A percentile compares a stretch with the other conserved stretches of the same genome.
Conservation (phyloP, 805 yeast genomes). For the Pichia ethanolica region DNA sequence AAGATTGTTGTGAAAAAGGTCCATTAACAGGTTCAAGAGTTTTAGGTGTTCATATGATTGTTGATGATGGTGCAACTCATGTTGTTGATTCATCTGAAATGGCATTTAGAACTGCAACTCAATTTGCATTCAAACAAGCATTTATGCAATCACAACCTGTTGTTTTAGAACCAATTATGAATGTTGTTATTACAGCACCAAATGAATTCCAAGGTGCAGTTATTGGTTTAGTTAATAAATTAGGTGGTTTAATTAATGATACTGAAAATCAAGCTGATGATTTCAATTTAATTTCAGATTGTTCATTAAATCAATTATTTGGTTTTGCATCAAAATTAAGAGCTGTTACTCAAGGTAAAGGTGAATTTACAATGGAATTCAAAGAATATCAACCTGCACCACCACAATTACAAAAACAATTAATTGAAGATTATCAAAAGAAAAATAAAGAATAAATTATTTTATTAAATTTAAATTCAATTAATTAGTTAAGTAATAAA, state of each 20-base stretch:
- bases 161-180: slow-evolving; percentile 94
- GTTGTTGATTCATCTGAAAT: slow-evolving; percentile 95
- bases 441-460: slow-evolving; percentile 27
- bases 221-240: slow-evolving; percentile 85
- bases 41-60: slow-evolving; percentile 84
- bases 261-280: slow-evolving; percentile 94
- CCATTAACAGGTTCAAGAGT: slow-evolving; percentile 94
- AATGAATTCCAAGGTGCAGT: slow-evolving; percentile 92
- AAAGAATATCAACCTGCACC: slow-evolving; percentile 86
- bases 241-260: slow-evolving; percentile 86
- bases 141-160: slow-evolving; percentile 80
- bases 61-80: slow-evolving; percentile 96
- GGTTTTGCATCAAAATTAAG: slow-evolving; percentile 93
- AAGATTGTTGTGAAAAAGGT: slow-evolving; percentile 91
- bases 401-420: slow-evolving; percentile 82
- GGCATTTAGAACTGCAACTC: slow-evolving; percentile 90
- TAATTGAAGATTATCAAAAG: slow-evolving; percentile 77
- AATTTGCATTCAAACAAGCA: slow-evolving; percentile 86
- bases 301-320: slow-evolving; percentile 93
- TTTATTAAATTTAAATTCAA: neutral
- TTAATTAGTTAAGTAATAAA: neutral
- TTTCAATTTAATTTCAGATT: slow-evolving; percentile 87
- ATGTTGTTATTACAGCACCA: slow-evolving; percentile 88
- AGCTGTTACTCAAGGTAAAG: slow-evolving; percentile 98
- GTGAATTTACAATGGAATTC: slow-evolving; percentile 94